Evolutionary conservation across 495 filamentous ascomycete species (phyloP).

Genomic region (Penicillium daleae): DNA sequence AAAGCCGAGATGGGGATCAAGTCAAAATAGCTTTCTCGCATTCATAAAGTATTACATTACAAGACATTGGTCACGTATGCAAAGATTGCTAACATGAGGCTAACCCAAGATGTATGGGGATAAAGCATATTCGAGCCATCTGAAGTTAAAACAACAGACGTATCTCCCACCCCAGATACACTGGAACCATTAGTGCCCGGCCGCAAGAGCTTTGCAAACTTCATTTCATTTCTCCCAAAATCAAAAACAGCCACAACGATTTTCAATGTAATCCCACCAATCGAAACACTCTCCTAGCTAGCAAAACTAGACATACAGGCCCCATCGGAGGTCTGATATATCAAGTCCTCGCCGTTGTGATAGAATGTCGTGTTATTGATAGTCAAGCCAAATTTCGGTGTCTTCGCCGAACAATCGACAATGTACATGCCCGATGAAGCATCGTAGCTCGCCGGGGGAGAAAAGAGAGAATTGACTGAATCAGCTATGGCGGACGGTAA

Average conservation of each 20-base stretch:
- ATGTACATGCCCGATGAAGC: neutral
- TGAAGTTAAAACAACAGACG: neutral
- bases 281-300: neutral
- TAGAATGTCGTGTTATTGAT: neutral
- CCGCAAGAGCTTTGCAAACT: slow-evolving; percentile 2
- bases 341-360: slow-evolving; percentile 1
- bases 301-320: neutral
- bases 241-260: slow-evolving; percentile 7
- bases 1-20: no score
- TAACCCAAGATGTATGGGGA: neutral
- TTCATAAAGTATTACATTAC: no score
- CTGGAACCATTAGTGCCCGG: neutral
- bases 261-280: neutral
- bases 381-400: neutral
- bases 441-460: neutral
- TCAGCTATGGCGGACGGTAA: neutral
- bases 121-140: neutral
- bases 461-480: neutral
- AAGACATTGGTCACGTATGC: neutral
- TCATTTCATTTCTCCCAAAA: slow-evolving; percentile 2
- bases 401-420: neutral
- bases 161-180: neutral
- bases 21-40: neutral
- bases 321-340: neutral
- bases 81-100: neutral